Evolutionary conservation across 139 green algal genomes (phyloP).

Genomic region (Chlamydomonas sp.): DNA sequence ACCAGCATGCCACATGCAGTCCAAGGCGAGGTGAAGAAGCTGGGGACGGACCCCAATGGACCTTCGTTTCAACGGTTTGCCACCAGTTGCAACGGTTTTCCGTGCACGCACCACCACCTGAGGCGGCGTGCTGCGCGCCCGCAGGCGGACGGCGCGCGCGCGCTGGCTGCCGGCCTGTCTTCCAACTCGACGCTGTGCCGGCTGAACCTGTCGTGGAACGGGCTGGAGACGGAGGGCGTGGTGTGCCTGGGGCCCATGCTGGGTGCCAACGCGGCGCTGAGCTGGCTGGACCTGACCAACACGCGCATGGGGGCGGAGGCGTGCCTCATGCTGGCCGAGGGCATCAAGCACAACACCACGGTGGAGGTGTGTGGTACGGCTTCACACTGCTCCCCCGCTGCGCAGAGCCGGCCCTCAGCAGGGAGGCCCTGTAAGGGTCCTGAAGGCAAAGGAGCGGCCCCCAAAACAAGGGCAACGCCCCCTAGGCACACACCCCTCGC

Average conservation of each 20-base stretch:
- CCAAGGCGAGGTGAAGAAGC: too few relatives aligned
- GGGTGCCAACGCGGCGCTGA: conserved; percentile 31
- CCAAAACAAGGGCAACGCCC: too few relatives aligned
- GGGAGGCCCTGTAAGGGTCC: too few relatives aligned
- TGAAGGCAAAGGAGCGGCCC: too few relatives aligned
- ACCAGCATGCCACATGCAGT: too few relatives aligned
- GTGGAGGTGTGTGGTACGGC: conserved; percentile 24
- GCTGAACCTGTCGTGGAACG: conserved; percentile 74
- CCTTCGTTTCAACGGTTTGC: too few relatives aligned
- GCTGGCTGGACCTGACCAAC: conserved; percentile 70
- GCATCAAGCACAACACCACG: conserved; percentile 56
- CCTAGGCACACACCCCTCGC: too few relatives aligned
- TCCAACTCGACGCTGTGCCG: conserved; percentile 56
- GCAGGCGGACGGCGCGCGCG: conserved; percentile 52
- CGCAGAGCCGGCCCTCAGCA: too few relatives aligned
- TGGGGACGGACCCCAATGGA: too few relatives aligned
- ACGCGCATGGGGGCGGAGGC: conserved; percentile 63
- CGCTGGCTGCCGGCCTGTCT: conserved; percentile 56
- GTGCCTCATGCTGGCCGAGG: conserved; percentile 64
- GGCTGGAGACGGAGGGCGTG: conserved; percentile 59
- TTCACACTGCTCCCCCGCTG: too few relatives aligned
- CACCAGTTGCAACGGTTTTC: too few relatives aligned
- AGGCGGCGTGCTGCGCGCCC: neutral
- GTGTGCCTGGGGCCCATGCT: conserved; percentile 41
- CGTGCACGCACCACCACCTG: too few relatives aligned